phyloP scores from a whole-genome alignment of 306 rosid species.

The Morella rubra region DNA sequence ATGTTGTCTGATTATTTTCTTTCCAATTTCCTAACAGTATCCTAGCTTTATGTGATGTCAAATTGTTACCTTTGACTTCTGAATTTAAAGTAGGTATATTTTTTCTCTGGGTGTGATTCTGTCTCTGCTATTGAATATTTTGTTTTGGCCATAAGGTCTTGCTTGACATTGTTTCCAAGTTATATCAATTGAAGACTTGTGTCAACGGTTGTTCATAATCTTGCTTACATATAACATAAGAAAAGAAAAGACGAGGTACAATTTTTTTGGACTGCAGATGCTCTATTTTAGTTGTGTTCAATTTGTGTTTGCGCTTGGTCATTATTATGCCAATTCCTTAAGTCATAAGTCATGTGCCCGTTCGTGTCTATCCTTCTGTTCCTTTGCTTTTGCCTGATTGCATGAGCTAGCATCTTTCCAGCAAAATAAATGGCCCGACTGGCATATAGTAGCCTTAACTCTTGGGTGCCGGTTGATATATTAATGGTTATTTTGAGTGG shows the following conservation, averaged over 20 bases:
- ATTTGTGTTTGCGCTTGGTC: background rate
- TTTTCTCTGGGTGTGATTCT: background rate
- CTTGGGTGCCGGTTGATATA: background rate
- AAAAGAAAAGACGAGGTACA: constrained; percentile 3
- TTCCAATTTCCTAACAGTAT: background rate
- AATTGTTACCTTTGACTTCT: background rate
- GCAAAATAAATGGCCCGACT: background rate
- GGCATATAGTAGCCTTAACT: background rate
- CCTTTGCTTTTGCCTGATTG: background rate
- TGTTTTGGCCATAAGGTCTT: background rate
- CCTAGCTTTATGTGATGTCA: background rate
- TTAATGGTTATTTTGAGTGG: constrained; percentile 18
- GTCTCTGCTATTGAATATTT: background rate
- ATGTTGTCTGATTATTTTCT: background rate
- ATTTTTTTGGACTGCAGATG: background rate
- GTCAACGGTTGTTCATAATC: background rate
- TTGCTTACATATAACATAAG: constrained; percentile 20
- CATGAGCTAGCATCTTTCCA: constrained; percentile 12
- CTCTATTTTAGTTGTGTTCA: background rate
- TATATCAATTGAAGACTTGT: constrained; percentile 6
- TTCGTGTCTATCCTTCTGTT: background rate
- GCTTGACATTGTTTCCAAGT: background rate
- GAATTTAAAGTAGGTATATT: background rate
- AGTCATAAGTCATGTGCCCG: background rate
- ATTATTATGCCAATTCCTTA: background rate